These are phyloP conservation scores for Alternaria brassicae DNA, from an alignment of 2,329 filamentous ascomycete species.

Conservation along the genomic window DNA sequence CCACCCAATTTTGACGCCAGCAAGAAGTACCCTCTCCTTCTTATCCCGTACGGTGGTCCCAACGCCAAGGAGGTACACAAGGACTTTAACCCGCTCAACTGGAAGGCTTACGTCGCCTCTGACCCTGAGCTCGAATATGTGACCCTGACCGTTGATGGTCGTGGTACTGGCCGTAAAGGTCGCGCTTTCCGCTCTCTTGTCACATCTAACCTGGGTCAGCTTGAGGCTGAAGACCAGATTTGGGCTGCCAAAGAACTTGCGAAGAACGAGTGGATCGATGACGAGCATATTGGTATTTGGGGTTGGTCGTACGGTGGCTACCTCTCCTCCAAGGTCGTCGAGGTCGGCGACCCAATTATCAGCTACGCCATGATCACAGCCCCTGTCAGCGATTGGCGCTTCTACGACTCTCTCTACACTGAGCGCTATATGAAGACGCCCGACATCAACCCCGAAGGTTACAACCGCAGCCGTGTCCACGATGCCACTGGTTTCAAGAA, in stretches of 20 bases:
- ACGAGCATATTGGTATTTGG: conserved; percentile 68
- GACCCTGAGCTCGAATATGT: conserved; percentile 73
- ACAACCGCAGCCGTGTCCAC: conserved; percentile 67
- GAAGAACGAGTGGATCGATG: conserved; percentile 63
- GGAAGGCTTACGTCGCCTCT: conserved; percentile 69
- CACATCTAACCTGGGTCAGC: conserved; percentile 64
- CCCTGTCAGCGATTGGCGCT: conserved; percentile 72
- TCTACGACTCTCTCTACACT: conserved; percentile 76
- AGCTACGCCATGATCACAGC: conserved; percentile 69
- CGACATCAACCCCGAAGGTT: conserved; percentile 64
- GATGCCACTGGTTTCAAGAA: conserved; percentile 67
- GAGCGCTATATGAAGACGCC: conserved; percentile 75
- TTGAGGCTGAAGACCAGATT: conserved; percentile 72
- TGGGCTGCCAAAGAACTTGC: conserved; percentile 68
- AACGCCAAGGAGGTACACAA: conserved; percentile 68
- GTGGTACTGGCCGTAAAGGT: conserved; percentile 70
- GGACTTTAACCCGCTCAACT: conserved; percentile 62
- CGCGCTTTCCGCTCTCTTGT: conserved; percentile 68
- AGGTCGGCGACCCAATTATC: conserved; percentile 67
- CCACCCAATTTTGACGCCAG: conserved; percentile 68
- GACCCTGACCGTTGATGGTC: conserved; percentile 72
- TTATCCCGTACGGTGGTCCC: conserved; percentile 73
- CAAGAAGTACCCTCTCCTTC: conserved; percentile 71
- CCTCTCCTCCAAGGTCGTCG: conserved; percentile 70
- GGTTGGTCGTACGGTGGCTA: conserved; percentile 75